phyloP scores from a whole-genome alignment of 208 protist genomes.

The Herpetomonas tarakana region DNA sequence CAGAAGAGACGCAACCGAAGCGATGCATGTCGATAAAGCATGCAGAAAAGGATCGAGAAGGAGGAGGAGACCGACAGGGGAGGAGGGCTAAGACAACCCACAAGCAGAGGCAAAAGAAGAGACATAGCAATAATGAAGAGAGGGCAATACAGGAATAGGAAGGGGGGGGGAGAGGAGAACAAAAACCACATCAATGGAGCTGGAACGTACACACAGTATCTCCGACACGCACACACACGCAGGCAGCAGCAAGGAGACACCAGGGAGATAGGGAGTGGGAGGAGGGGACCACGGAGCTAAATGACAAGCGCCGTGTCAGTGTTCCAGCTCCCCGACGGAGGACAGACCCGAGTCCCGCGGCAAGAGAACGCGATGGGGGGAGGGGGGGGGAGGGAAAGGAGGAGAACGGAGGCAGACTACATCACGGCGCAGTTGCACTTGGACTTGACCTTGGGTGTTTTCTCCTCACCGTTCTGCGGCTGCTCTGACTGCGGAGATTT shows the following conservation, averaged over 20 bases:
- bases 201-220: not conserved
- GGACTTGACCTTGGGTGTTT: slow-evolving; percentile 23
- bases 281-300: not conserved
- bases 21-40: not conserved
- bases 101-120: too few species aligned
- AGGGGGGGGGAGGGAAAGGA: slow-evolving; percentile 1
- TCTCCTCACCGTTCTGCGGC: not conserved
- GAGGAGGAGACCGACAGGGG: not conserved
- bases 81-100: too few species aligned
- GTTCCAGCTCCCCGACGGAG: too few species aligned
- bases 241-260: slow-evolving; percentile 5
- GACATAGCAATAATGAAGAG: slow-evolving; percentile 4
- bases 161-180: slow-evolving; percentile 4
- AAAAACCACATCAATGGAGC: not conserved
- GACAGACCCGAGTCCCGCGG: slow-evolving; percentile 1
- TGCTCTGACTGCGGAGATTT: not conserved
- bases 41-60: not conserved
- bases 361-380: not conserved
- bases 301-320: not conserved
- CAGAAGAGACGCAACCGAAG: too few species aligned
- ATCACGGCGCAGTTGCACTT: slow-evolving; percentile 55
- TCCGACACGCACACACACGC: slow-evolving; percentile 5
- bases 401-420: slow-evolving; percentile 18
- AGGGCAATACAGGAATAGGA: not conserved
- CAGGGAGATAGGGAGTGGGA: not conserved